phyloP scores from a whole-genome alignment of 352 stramenopile species.

The Vaucheria bursata region DNA sequence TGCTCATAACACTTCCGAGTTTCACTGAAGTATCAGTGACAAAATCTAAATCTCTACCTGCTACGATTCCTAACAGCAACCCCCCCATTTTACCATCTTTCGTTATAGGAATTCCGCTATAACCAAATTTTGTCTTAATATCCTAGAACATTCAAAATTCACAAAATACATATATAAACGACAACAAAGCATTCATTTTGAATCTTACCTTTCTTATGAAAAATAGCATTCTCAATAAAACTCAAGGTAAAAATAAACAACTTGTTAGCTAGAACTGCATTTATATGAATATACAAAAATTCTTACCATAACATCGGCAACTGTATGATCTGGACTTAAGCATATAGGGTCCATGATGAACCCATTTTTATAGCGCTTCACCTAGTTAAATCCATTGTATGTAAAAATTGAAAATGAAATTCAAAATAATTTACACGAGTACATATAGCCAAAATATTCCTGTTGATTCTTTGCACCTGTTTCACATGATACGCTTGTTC shows the following conservation, averaged over 20 bases:
- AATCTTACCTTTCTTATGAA: too few relatives aligned
- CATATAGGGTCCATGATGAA: conserved; percentile 98
- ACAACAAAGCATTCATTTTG: too few relatives aligned
- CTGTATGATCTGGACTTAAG: conserved; percentile 84
- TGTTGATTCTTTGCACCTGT: too few relatives aligned
- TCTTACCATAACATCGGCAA: conserved; percentile 62
- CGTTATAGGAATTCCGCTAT: conserved; percentile 98
- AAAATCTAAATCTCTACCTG: conserved; percentile 97
- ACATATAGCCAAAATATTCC: too few relatives aligned
- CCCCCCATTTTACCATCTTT: conserved; percentile 91
- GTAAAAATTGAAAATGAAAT: too few relatives aligned
- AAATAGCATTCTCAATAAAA: too few relatives aligned
- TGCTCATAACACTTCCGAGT: conserved; percentile 56
- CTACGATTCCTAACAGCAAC: conserved; percentile 96
- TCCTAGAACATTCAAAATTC: conserved; percentile 60
- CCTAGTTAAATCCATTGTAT: too few relatives aligned
- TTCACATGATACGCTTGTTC: conserved; percentile 12
- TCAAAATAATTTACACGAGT: too few relatives aligned
- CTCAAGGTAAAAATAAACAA: too few relatives aligned
- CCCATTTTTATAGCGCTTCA: conserved; percentile 99
- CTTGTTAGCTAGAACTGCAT: too few relatives aligned
- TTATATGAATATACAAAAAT: too few relatives aligned
- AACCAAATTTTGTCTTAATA: conserved; percentile 89
- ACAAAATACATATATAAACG: too few relatives aligned
- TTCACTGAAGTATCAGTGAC: conserved; percentile 58